Evolutionary conservation across 2,329 filamentous ascomycete genomes (phyloP), one percentile per base, ranked within the genome.

Genomic region (Aspergillus niger): DNA sequence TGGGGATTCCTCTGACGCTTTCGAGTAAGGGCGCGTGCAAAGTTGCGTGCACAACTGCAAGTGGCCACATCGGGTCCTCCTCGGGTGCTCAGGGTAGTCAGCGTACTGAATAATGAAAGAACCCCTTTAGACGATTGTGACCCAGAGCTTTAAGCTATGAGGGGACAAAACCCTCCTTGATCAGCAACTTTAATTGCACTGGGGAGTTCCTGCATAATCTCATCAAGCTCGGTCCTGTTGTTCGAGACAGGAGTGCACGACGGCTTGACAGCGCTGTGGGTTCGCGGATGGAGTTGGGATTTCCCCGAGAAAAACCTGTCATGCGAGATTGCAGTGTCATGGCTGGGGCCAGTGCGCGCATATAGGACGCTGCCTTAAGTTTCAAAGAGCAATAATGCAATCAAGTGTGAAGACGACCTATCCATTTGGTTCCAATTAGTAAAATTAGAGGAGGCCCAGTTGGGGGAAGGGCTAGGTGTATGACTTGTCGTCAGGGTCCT

Each of bases 261-360:
- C 30, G 17, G 47, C 43, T 24, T 41, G 58, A 56, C 51, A 54
- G 28, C 15, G 8, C 24, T n/a, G 36, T 50, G 28, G 44, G 55
- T 50, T 49, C 44, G 24, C 22, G 39, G 8, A 50, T 44, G 8
- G 28, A 44, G 47, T 38, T 55, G 47, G 20, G 11, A 6, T 36
- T 38, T 52, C 48, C 41, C 28, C 51, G 36, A 41, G 20, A 57
- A 30, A 32, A 44, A 55, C 47, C 53, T 60, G 63, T 58, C 55
- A 55, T 57, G 63, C 61, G 60, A 67, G 57, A 68, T 68, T 68
- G 57, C 65, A 66, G 65, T 67, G 63, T 48, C 57, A 59, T 57
- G 28, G 41, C 55, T 59, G 57, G 64, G 61, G 51, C 53, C 43
- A 50, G 56, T 52, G 53, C 44, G 59, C 43, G 59, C 43, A 59